Conservation (phyloP, 768 basidiomycete species). For the Leccinum disarticulatum region DNA sequence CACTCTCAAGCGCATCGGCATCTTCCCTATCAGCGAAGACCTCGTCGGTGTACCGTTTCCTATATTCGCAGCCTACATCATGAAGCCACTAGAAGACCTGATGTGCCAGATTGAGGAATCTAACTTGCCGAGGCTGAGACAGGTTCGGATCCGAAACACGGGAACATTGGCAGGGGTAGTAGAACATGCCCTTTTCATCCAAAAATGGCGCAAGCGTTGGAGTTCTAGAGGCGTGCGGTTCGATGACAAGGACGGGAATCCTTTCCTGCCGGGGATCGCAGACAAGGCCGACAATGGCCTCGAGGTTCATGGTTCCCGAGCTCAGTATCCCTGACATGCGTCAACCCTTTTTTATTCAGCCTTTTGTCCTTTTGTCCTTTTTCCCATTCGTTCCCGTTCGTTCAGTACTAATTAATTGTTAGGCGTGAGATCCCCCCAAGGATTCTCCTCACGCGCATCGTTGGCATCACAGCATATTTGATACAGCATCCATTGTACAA, state of each 20-base stretch:
- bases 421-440: not conserved
- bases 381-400: not conserved
- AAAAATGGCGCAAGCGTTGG: conserved; percentile 33
- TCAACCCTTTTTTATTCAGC: not conserved
- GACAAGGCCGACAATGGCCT: not conserved
- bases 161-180: conserved; percentile 38
- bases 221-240: conserved; percentile 28
- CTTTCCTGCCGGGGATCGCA: conserved; percentile 14
- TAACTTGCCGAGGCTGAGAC: conserved; percentile 33
- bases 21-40: conserved; percentile 43
- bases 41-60: conserved; percentile 36
- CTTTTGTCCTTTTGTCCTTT: not conserved
- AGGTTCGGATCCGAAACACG: conserved; percentile 41
- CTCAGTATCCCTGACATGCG: not conserved
- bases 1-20: conserved; percentile 41
- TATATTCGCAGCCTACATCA: conserved; percentile 40
- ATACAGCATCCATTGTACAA: conserved; percentile 1
- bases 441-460: not conserved
- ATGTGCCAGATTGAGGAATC: conserved; percentile 39
- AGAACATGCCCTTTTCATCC: conserved; percentile 26
- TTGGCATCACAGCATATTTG: not conserved
- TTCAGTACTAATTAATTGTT: not conserved
- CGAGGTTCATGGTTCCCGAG: not conserved
- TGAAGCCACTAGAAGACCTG: conserved; percentile 41
- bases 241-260: conserved; percentile 32